Evolutionary conservation across 108 stramenopile genomes (phyloP), one percentile per base, ranked within the genome.

Genomic region (Bacterosira constricta): DNA sequence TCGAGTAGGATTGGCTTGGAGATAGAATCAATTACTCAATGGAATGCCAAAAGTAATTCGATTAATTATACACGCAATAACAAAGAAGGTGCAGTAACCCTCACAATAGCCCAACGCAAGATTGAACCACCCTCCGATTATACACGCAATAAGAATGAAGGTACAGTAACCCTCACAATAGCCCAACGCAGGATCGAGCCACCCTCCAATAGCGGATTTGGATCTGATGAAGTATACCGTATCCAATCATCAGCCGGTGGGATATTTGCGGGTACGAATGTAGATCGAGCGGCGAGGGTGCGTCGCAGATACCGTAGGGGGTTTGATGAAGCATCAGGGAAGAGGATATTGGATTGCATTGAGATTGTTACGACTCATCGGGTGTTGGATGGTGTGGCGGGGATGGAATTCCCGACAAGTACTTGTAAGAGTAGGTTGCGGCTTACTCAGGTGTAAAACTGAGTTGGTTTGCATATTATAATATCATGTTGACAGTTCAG

Each of bases 301-400:
- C 77, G 71, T 44, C 63, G 83, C 38, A 51, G 88, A 50, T 86
- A 63, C 56, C 69, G 81, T 23, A 59, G 83, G 25, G 77, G 73
- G 31, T 79, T 72, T 50, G 85, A 85, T 51, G 77, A 77, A 4
- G 23, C 29, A 13, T 60, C 57, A 0, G 88, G 88, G 9, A 81
- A 85, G 15, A 36, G 86, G 58, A 76, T 87, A 26, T 69, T 90
- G 3, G 88, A 90, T 69, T 86, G 88, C 18, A 60, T 90, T 35
- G 86, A 90, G 54, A 86, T 87, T 35, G 66, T 83, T 37, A 84
- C 83, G 25, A 90, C 86, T 0, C 84, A 74, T 73, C 83, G 89
- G 15, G 86, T 87, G 1, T 23, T 90, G 61, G 88, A 89, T 81
- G 88, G 88, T 3, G 65, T 89, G 17, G 88, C 88, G 20, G 88